Evolutionary conservation across 2,329 filamentous ascomycete genomes (phyloP).

Genomic region (Fusarium decemcellulare): DNA sequence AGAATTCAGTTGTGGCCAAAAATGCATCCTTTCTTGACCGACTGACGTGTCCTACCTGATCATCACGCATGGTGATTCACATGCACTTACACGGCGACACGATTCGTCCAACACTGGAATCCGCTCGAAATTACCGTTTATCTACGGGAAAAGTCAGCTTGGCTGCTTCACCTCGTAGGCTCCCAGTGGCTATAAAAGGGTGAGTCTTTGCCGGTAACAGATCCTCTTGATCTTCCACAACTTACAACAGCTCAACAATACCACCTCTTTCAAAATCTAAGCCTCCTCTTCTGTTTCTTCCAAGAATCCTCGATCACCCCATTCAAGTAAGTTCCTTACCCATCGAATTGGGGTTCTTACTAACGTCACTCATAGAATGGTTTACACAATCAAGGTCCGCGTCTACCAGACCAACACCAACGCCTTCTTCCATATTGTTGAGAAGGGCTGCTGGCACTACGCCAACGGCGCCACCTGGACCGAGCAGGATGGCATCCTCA

Average conservation of each 20-base stretch:
- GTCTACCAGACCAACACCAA: conserved; percentile 39
- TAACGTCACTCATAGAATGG: conserved; percentile 28
- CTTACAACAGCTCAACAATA: not conserved
- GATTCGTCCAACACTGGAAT: no score
- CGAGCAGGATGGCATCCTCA: conserved; percentile 20
- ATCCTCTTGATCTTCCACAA: not conserved
- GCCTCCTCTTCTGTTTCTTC: not conserved
- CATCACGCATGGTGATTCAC: no score
- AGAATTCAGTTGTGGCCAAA: no score
- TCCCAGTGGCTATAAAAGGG: not conserved
- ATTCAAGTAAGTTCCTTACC: not conserved
- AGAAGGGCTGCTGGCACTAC: conserved; percentile 40
- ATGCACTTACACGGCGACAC: no score
- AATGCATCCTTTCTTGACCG: no score
- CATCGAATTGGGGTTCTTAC: accelerated
- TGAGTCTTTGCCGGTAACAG: not conserved
- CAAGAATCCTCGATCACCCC: not conserved
- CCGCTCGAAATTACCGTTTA: no score
- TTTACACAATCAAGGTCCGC: conserved; percentile 40
- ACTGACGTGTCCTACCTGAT: no score
- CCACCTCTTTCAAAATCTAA: not conserved
- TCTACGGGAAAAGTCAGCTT: no score
- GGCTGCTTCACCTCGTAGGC: not conserved
- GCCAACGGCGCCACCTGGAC: conserved; percentile 33
- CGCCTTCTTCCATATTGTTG: conserved; percentile 37